These are phyloP conservation scores for Podaxis pistillaris DNA, from an alignment of 768 basidiomycete species.

Conservation along the genomic window DNA sequence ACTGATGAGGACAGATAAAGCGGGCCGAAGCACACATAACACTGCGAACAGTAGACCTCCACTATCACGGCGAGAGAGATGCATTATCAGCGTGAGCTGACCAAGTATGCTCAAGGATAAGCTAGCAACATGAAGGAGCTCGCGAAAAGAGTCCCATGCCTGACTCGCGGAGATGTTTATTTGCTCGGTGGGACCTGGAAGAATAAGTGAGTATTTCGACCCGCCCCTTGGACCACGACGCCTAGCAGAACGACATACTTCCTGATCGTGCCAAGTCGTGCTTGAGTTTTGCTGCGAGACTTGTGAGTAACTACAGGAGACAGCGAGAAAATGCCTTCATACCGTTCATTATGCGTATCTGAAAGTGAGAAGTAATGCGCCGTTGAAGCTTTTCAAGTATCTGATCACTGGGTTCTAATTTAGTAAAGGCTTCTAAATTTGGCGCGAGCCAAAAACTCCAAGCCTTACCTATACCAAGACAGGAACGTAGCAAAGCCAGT, in stretches of 20 bases:
- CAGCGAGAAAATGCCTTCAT: neutral
- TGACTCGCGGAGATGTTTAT: neutral
- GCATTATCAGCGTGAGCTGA: conserved; percentile 9
- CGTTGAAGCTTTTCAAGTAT: neutral
- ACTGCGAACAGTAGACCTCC: conserved; percentile 10
- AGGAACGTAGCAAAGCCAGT: neutral
- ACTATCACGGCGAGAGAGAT: neutral
- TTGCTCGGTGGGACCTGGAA: conserved; percentile 1
- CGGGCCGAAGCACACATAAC: conserved; percentile 2
- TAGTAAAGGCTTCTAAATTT: too few species aligned
- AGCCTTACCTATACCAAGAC: neutral
- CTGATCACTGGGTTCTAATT: neutral
- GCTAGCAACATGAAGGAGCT: neutral
- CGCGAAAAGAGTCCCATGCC: conserved; percentile 1
- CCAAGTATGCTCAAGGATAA: neutral
- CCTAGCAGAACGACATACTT: neutral
- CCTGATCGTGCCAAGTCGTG: conserved; percentile 7
- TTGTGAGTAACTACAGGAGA: neutral
- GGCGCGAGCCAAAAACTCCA: neutral
- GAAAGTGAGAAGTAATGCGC: conserved; percentile 6
- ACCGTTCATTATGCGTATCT: conserved; percentile 12
- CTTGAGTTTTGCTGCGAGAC: neutral
- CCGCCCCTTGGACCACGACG: neutral
- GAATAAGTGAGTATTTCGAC: neutral
- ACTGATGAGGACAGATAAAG: neutral